A percentile compares a stretch with the other conserved stretches of the same genome.
Conservation (phyloP, 441 rosid species). For the Populus hybrid region DNA sequence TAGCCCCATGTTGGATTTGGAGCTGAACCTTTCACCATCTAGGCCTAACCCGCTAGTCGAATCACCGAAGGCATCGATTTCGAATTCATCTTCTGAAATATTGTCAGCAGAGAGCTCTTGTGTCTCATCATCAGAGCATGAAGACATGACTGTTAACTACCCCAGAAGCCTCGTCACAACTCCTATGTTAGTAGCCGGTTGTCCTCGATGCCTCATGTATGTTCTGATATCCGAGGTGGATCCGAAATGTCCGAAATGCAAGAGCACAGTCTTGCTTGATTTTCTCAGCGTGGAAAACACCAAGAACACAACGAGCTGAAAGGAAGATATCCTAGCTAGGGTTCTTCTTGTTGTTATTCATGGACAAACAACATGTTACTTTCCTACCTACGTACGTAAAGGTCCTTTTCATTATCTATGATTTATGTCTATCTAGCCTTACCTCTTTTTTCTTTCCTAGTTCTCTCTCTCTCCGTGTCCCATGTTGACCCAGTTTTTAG, state of each 20-base stretch:
- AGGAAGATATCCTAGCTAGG: no score
- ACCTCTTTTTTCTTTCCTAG: not conserved
- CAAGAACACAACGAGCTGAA: conserved; percentile 32
- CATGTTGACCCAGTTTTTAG: not conserved
- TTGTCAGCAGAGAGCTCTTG: conserved; percentile 58
- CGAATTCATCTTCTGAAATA: conserved; percentile 44
- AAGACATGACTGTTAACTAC: conserved; percentile 33
- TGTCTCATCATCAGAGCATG: conserved; percentile 62
- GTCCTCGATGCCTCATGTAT: conserved; percentile 88
- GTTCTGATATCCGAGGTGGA: conserved; percentile 82
- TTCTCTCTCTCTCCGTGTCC: not conserved
- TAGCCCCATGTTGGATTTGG: conserved; percentile 57
- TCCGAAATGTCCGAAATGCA: conserved; percentile 88
- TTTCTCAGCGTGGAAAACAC: conserved; percentile 40
- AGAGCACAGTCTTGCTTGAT: conserved; percentile 82
- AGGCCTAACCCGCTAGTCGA: conserved; percentile 31
- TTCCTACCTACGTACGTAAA: not conserved
- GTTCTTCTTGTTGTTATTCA: not conserved
- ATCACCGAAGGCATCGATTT: conserved; percentile 24
- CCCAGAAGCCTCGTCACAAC: conserved; percentile 52
- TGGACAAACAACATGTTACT: not conserved
- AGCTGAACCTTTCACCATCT: conserved; percentile 77
- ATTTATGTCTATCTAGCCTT: not conserved
- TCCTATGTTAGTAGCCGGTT: conserved; percentile 82
- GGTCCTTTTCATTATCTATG: not conserved